Conservation (phyloP, 2,329 filamentous ascomycete species). For the Calonectria pteridis region DNA sequence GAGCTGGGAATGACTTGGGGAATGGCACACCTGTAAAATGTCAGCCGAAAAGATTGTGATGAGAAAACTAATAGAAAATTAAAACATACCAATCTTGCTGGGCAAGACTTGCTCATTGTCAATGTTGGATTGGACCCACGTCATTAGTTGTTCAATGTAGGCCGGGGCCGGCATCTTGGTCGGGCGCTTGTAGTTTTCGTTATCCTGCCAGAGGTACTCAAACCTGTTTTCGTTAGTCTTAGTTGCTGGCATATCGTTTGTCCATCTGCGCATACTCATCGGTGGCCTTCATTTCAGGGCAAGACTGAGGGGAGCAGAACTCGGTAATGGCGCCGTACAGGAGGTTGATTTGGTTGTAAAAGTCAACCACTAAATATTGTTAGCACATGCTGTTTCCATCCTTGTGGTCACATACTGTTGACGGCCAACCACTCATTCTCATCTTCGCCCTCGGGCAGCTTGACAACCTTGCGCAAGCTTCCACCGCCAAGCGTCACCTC, state of each 20-base stretch:
- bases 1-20: slow-evolving; percentile 88
- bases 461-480: slow-evolving; percentile 95
- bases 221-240: slow-evolving; percentile 69
- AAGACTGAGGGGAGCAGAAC: slow-evolving; percentile 97
- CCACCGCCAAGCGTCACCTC: slow-evolving; percentile 96
- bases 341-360: slow-evolving; percentile 99
- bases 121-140: slow-evolving; percentile 94
- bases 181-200: slow-evolving; percentile 90
- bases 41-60: slow-evolving; percentile 20
- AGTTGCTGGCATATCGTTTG: not conserved
- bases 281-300: slow-evolving; percentile 99
- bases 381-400: not conserved
- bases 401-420: slow-evolving; percentile 75
- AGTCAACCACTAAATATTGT: slow-evolving; percentile 84
- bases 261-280: slow-evolving; percentile 77
- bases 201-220: slow-evolving; percentile 99
- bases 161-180: slow-evolving; percentile 98
- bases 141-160: slow-evolving; percentile 98
- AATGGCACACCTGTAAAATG: slow-evolving; percentile 81
- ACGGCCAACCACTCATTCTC: slow-evolving; percentile 98
- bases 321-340: slow-evolving; percentile 99
- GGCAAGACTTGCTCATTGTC: slow-evolving; percentile 96
- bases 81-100: slow-evolving; percentile 80
- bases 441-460: slow-evolving; percentile 96
- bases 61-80: not conserved